A percentile compares a stretch with the other conserved stretches of the same genome.
These are phyloP conservation scores for Nothophaeocryptopus gaeumannii DNA, from an alignment of 2,329 filamentous ascomycete genomes.

Conservation along the genomic window DNA sequence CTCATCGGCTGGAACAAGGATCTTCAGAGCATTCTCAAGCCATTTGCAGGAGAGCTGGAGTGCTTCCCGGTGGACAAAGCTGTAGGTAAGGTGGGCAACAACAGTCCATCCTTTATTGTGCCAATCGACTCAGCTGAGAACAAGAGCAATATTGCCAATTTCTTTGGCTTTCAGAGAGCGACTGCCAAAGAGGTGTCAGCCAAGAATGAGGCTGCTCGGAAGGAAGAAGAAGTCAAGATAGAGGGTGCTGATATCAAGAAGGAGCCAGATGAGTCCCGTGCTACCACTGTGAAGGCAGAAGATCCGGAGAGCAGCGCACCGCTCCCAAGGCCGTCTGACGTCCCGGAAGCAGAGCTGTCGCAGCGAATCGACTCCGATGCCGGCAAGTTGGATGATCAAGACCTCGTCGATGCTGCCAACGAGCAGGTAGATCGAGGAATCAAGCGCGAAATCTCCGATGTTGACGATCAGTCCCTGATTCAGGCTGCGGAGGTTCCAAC, in stretches of 20 bases:
- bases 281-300: conserved; percentile 42
- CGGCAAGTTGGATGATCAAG: conserved; percentile 34
- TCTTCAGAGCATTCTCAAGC: conserved; percentile 74
- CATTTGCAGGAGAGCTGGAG: conserved; percentile 74
- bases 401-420: conserved; percentile 27
- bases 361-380: conserved; percentile 47
- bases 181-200: conserved; percentile 34
- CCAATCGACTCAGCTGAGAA: conserved; percentile 83
- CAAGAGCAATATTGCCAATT: conserved; percentile 90
- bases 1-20: conserved; percentile 72
- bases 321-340: conserved; percentile 40
- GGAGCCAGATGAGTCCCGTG: conserved; percentile 41
- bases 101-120: conserved; percentile 78
- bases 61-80: conserved; percentile 83
- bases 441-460: conserved; percentile 50
- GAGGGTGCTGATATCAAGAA: conserved; percentile 36
- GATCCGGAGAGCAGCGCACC: conserved; percentile 54
- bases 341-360: conserved; percentile 28
- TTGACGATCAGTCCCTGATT: conserved; percentile 32
- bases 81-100: conserved; percentile 91
- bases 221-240: conserved; percentile 31
- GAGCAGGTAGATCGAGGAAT: conserved; percentile 35
- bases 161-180: conserved; percentile 66
- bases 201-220: conserved; percentile 33
- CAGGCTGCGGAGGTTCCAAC: conserved; percentile 33